phyloP scores from a whole-genome alignment of 2,329 filamentous ascomycete species.

The Cryphonectria nitschkei region DNA sequence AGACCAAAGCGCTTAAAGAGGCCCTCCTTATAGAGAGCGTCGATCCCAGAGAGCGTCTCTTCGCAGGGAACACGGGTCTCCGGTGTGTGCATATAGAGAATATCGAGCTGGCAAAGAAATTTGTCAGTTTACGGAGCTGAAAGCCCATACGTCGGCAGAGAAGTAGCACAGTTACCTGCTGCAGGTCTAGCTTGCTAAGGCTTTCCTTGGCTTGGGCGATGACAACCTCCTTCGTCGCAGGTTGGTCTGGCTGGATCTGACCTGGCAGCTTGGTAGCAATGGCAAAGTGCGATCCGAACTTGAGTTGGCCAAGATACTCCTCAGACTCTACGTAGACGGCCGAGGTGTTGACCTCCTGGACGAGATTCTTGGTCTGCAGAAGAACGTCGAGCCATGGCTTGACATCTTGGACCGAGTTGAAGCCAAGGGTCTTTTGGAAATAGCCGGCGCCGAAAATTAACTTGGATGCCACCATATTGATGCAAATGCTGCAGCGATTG shows the following conservation, averaged over 20 bases:
- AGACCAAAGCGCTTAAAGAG: conserved; percentile 47
- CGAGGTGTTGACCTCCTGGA: conserved; percentile 31
- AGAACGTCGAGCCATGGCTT: conserved; percentile 27
- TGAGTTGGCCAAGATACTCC: conserved; percentile 29
- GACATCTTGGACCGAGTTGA: conserved; percentile 3
- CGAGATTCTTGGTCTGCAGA: neutral
- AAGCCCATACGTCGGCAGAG: neutral
- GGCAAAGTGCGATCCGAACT: conserved; percentile 31
- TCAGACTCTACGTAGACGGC: conserved; percentile 32
- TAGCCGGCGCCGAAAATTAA: no score
- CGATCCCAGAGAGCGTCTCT: conserved; percentile 64
- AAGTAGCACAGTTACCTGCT: conserved; percentile 15
- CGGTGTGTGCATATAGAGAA: conserved; percentile 57
- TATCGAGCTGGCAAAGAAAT: conserved; percentile 22
- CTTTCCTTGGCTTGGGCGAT: conserved; percentile 29
- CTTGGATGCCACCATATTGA: no score
- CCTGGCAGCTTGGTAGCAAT: conserved; percentile 34
- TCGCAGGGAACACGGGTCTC: conserved; percentile 54
- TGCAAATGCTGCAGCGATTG: no score
- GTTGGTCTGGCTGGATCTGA: neutral
- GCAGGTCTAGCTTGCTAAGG: conserved; percentile 29
- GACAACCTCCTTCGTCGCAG: conserved; percentile 22
- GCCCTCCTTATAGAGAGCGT: conserved; percentile 62
- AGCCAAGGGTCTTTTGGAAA: neutral
- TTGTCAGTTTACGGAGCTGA: neutral